Evolutionary conservation across 1,284 basidiomycete genomes (phyloP), one percentile per base, ranked within the genome.

Genomic region (Tilletia indica): DNA sequence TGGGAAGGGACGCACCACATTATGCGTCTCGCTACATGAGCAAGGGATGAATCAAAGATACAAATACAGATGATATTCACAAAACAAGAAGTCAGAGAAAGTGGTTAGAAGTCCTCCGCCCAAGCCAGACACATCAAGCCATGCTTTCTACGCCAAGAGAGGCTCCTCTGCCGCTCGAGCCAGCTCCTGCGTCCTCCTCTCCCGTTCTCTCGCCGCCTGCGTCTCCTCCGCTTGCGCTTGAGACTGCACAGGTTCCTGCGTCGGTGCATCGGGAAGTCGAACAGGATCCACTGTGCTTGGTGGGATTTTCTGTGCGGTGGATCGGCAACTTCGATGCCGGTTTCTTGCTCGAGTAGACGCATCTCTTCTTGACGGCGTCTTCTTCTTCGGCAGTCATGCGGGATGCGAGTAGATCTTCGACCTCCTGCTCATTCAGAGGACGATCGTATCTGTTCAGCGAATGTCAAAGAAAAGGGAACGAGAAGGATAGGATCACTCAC

Each of bases 331-430:
- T 0, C 61, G 34, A 64, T 39, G 19, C 61, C 61, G 36, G 61
- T 36, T 56, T 91, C 90, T 36, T 85, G 85, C 82, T 95, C 89
- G 21, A 97, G 84, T 69, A 87, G 86, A 45, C 85, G 86, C 48
- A 97, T 87, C 82, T 99, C 96, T 3, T 87, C 87, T 81, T 95
- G 92, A 99, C 96, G 11, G 90, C 91, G 68, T 97, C 94, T 83
- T 99, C 96, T 71, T 99, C 97, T 70, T 96, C 94, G 4, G 90
- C 84, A 0, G 91, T 91, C 78, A 99, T 89, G 45, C 87, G 90
- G 74, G 91, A 92, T 48, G 91, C 89, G 19, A 99, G 87, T 87
- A 95, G 90, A 82, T 93, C 91, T 79, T 92, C 89, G 74, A 99
- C 91, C 88, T 99, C 96, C 93, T 94, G 80, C 78, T 70, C 5